Conservation (phyloP, 2,329 filamentous ascomycete species). For the Trichoderma pleuroti region DNA sequence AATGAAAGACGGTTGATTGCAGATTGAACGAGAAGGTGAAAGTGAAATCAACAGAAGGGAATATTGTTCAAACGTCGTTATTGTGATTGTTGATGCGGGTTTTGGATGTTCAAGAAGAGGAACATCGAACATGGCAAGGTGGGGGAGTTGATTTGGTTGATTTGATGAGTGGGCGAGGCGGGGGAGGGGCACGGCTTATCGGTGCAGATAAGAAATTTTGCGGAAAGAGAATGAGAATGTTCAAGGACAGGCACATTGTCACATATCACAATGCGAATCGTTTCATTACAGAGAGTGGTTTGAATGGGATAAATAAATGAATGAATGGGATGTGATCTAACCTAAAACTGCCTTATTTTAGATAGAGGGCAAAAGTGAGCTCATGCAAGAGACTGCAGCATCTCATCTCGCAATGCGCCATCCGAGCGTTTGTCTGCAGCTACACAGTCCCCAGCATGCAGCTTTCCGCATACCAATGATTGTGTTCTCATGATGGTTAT, state of each 20-base stretch:
- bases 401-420: neutral
- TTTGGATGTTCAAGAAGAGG: neutral
- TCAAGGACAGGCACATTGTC: neutral
- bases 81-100: neutral
- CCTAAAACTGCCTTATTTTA: neutral
- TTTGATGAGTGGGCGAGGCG: neutral
- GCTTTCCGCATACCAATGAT: neutral
- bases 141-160: neutral
- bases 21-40: neutral
- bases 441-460: neutral
- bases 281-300: neutral
- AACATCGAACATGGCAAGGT: neutral
- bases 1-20: neutral
- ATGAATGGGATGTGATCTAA: neutral
- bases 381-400: neutral
- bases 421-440: neutral
- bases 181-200: constrained; percentile 16
- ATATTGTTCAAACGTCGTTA: neutral
- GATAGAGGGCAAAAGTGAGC: neutral
- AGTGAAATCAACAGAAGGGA: neutral
- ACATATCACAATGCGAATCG: neutral
- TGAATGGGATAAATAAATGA: neutral
- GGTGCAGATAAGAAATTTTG: constrained; percentile 6
- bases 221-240: neutral
- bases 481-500: neutral